These are phyloP conservation scores for Coniochaeta sp. DNA, from an alignment of 2,329 filamentous ascomycete species.

Conservation along the genomic window DNA sequence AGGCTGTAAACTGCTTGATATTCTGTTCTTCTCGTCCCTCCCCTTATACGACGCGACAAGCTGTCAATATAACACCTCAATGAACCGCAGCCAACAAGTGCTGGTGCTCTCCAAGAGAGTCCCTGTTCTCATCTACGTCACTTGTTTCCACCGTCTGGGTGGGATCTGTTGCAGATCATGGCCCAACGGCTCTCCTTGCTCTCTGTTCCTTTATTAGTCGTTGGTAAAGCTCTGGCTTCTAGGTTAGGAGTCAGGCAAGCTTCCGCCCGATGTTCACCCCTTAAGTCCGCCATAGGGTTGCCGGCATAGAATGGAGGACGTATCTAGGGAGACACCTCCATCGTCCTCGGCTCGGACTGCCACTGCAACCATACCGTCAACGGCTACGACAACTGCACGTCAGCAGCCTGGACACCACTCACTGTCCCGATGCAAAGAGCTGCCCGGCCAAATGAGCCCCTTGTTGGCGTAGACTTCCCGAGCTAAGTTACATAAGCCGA, in stretches of 20 bases:
- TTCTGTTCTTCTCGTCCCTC: too few species aligned
- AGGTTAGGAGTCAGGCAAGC: conserved; percentile 11
- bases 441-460: conserved; percentile 46
- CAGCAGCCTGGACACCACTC: conserved; percentile 28
- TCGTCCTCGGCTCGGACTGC: conserved; percentile 40
- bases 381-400: conserved; percentile 25
- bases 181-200: conserved; percentile 1
- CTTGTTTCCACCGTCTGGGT: background rate
- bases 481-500: conserved; percentile 26
- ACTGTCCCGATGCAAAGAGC: conserved; percentile 39
- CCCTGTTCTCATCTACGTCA: background rate
- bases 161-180: conserved; percentile 2
- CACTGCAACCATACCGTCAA: conserved; percentile 35
- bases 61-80: background rate
- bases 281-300: conserved; percentile 42
- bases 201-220: conserved; percentile 2
- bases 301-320: conserved; percentile 42
- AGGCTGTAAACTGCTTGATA: background rate
- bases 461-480: conserved; percentile 44
- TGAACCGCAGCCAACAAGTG: background rate
- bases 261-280: conserved; percentile 36
- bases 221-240: background rate
- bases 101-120: background rate
- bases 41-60: too few species aligned
- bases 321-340: conserved; percentile 33